These are phyloP conservation scores for Blastobotrys arbuscula DNA, from an alignment of 1,139 yeast species.

Conservation along the genomic window DNA sequence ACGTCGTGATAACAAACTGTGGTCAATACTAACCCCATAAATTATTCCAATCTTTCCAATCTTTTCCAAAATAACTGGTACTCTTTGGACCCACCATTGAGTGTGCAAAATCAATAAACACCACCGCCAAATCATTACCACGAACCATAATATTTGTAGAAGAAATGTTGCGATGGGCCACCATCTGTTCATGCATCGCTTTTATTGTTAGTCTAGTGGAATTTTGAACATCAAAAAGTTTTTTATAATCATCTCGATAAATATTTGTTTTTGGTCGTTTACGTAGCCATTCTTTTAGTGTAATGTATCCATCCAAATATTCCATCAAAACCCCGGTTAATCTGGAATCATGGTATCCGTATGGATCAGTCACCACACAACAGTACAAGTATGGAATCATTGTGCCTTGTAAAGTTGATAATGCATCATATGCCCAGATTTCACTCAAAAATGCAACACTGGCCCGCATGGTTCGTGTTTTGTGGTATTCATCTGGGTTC, in stretches of 20 bases:
- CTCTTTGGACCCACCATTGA: conserved; percentile 1
- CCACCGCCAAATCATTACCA: conserved; percentile 11
- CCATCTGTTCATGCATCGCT: conserved; percentile 15
- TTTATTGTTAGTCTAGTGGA: not conserved
- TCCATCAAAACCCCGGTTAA: conserved; percentile 19
- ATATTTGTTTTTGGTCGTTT: not conserved
- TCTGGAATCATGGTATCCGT: conserved; percentile 15
- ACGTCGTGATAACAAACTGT: conserved; percentile 28
- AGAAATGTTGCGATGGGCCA: conserved; percentile 15
- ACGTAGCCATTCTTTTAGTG: conserved; percentile 17
- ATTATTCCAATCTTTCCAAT: conserved; percentile 6
- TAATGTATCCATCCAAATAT: conserved; percentile 12
- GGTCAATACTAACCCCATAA: conserved; percentile 30
- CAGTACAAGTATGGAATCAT: conserved; percentile 19
- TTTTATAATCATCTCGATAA: not conserved
- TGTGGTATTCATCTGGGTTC: not conserved
- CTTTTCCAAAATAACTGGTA: not conserved
- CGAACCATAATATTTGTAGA: conserved; percentile 13
- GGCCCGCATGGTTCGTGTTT: not conserved
- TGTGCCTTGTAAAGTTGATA: conserved; percentile 20
- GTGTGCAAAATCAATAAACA: conserved; percentile 12
- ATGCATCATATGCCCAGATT: conserved; percentile 13
- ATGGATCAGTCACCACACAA: conserved; percentile 19
- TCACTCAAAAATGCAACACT: conserved; percentile 8
- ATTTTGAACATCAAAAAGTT: conserved; percentile 1